These are phyloP conservation scores for Ambrosiella cleistominuta DNA, from an alignment of 2,329 filamentous ascomycete species.

Conservation along the genomic window DNA sequence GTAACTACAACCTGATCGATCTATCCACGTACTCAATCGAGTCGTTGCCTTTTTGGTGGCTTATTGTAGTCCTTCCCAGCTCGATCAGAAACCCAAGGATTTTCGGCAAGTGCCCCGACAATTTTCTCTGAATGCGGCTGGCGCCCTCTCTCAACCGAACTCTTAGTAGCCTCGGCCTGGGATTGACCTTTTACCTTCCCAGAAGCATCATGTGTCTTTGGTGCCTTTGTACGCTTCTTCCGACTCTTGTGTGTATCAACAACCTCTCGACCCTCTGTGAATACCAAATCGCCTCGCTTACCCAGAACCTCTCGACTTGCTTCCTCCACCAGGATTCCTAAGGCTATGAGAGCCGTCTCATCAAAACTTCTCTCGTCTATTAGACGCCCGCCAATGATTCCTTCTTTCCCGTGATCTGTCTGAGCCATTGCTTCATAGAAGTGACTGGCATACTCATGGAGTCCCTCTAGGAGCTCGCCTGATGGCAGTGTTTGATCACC, in stretches of 20 bases:
- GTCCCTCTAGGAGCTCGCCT: constrained; percentile 48
- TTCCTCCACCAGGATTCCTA: constrained; percentile 62
- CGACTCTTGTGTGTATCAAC: background rate
- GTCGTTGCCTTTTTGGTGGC: too few relatives aligned
- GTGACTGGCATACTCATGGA: constrained; percentile 50
- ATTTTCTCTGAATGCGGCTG: too few relatives aligned
- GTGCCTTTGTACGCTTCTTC: background rate
- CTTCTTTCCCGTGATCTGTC: constrained; percentile 10
- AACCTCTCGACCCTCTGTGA: constrained; percentile 39
- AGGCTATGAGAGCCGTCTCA: constrained; percentile 57
- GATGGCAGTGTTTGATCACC: constrained; percentile 38
- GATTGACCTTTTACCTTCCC: too few relatives aligned
- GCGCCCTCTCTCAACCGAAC: too few relatives aligned
- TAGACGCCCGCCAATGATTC: constrained; percentile 16
- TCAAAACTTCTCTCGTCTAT: constrained; percentile 49
- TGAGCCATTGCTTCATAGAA: constrained; percentile 36
- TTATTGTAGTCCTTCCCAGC: too few relatives aligned
- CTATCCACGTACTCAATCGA: too few relatives aligned
- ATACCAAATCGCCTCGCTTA: constrained; percentile 49
- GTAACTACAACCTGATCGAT: too few relatives aligned
- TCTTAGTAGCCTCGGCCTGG: too few relatives aligned
- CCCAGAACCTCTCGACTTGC: constrained; percentile 43
- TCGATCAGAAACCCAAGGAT: background rate
- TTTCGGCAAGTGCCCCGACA: background rate
- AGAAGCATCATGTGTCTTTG: background rate